A percentile compares a stretch with the other conserved stretches of the same genome.
phyloP scores from a whole-genome alignment of 495 filamentous ascomycete species.

The Penicillium samsonianum region DNA sequence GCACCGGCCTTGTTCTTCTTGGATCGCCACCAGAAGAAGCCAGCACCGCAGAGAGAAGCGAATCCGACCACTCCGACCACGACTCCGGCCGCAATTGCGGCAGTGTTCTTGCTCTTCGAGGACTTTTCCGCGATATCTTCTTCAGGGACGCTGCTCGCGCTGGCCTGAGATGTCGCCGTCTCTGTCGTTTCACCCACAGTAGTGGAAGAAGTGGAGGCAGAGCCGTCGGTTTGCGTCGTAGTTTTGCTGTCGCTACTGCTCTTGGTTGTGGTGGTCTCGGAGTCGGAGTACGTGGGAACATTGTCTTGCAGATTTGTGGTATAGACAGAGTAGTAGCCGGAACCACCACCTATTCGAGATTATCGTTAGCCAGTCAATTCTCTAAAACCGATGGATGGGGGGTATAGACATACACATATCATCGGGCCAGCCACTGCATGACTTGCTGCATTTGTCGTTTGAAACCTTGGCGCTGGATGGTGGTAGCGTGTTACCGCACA shows the following conservation, averaged over 20 bases:
- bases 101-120: constrained; percentile 55
- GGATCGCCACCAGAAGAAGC: constrained; percentile 74
- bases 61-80: constrained; percentile 81
- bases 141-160: constrained; percentile 16
- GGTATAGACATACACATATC: constrained; percentile 49
- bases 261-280: constrained; percentile 18
- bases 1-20: constrained; percentile 73
- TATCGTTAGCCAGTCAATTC: constrained; percentile 9
- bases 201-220: constrained; percentile 18
- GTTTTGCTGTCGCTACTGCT: background rate
- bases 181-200: constrained; percentile 40
- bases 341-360: constrained; percentile 44
- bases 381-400: background rate
- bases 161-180: constrained; percentile 37
- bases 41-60: constrained; percentile 62
- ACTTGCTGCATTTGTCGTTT: constrained; percentile 38
- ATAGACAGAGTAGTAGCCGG: constrained; percentile 43
- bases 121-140: constrained; percentile 23
- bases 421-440: constrained; percentile 45
- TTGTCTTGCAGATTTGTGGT: constrained; percentile 41
- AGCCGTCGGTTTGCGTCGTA: constrained; percentile 25
- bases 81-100: constrained; percentile 83
- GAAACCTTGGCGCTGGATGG: constrained; percentile 39
- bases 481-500: constrained; percentile 50
- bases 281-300: constrained; percentile 29